Base-by-base conservation (phyloP, 768 basidiomycete genomes). In the Piloderma croceum region DNA sequence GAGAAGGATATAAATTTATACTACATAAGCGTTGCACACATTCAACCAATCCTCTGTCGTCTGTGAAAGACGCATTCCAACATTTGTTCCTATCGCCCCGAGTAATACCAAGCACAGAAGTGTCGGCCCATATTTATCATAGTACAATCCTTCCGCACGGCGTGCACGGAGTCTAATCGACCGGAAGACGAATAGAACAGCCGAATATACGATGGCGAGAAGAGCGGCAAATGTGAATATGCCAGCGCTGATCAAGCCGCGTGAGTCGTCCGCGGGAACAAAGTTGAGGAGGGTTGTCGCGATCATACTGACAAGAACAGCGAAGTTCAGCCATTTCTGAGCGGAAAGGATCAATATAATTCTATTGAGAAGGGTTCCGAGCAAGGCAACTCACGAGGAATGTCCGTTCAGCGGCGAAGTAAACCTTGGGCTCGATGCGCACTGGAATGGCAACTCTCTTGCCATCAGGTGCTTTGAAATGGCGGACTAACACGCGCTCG, bases 391-490 rank as follows among this genome's bases (percentile, higher is more conserved):
- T 63, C 59, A 89, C 91, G 64, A 93, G 60, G 73, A 92, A 94
- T 11, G 93, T 98, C 45, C 94, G 74, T 62, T 97, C 93, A 25
- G 84, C 82, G 5, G 96, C 96, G 59, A 97, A 99, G 57, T 93
- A 94, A 3, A 96, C 92, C 65, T 99, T 99, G 21, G 96, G 96
- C 61, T 99, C 96, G 34, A 99, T 77, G 39, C 96, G 77, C n/a
- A 99, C 85, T 19, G 94, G 92, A 3, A 98, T 79, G 0, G 91
- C 79, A 42, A 99, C 93, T 48, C 76, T 73, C 69, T 97, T 97
- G 9, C 93, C 93, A 31, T 72, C 64, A 0, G 89, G 86, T 1
- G 93, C 94, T 19, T 59, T 68, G 81, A 83, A 89, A 43, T 77
- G 75, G 41, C 82, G 70, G 38, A 73, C 76, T 34, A 85, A 56